Base-by-base conservation (phyloP, 1,284 basidiomycete species). In the Rhodotorula sp. region DNA sequence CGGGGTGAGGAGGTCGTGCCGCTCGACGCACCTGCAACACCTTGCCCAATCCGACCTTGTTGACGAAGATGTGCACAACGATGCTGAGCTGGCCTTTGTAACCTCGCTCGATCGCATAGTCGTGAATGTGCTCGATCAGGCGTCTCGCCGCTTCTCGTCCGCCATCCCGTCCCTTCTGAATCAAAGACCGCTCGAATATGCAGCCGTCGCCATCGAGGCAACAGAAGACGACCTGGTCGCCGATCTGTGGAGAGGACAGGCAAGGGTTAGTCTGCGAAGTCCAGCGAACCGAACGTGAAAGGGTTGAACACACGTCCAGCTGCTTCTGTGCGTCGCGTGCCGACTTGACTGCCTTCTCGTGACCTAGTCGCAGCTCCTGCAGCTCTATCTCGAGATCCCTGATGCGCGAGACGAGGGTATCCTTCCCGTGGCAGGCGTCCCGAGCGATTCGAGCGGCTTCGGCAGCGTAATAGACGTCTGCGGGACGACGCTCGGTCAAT, bases 171-270 rank as follows among this genome's bases (percentile, higher is more conserved):
- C 88, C 88, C 74, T 82, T 82, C 15, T 79, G 72, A 55, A 89
- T 83, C 48, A 88, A 79, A 30, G 85, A 81, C 20, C 81, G 77
- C 20, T 82, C 79, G 75, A 89, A 89, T 63, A 89, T 86, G 15
- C 84, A 83, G 5, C 87, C 88, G 74, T 89, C 87, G 29, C 88
- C 88, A 73, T 89, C 88, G 64, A 89, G 80, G 57, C 89, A 82
- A 71, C 83, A 83, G 52, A 86, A 79, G 53, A 86, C 81, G 30
- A 84, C 77, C 8, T 81, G 81, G 57, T 83, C 83, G 63, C 81
- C 80, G 48, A 81, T 81, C 71, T 73, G 60, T 15, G 9, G 29
- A n/a, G 44, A 46, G 17, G 10, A 29, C 17, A 15, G 6, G n/a
- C 24, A 39, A 4, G n/a, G 24, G 29, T 51, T 54, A 49, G 47